phyloP scores from a whole-genome alignment of 2,329 filamentous ascomycete genomes.

The Coniochaeta prunicola region DNA sequence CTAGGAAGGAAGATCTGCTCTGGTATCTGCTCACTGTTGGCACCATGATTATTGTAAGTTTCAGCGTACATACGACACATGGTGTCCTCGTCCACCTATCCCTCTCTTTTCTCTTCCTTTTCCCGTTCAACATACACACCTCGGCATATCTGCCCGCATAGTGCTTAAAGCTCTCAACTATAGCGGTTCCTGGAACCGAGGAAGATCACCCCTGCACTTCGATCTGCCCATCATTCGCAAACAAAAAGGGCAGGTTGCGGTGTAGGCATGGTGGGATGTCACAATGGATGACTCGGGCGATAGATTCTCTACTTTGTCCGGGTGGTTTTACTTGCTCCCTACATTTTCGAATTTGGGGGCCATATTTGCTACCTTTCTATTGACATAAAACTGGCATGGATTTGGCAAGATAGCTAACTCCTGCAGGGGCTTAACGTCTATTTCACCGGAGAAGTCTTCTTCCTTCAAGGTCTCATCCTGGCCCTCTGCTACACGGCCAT shows the following conservation, averaged over 20 bases:
- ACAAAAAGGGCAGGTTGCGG: constrained; percentile 52
- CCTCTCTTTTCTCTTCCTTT: constrained; percentile 6
- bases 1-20: constrained; percentile 69
- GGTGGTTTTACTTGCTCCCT: constrained; percentile 55
- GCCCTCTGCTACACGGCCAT: constrained; percentile 78
- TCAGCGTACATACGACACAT: no score
- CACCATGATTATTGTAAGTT: constrained; percentile 69
- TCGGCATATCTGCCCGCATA: constrained; percentile 71
- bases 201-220: constrained; percentile 68
- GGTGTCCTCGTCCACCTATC: constrained; percentile 9
- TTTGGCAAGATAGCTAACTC: constrained; percentile 1
- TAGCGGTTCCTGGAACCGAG: constrained; percentile 80
- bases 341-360: constrained; percentile 35
- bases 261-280: constrained; percentile 71
- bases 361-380: background rate
- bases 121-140: constrained; percentile 28
- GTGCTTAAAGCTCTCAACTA: constrained; percentile 51
- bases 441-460: constrained; percentile 42
- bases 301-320: constrained; percentile 46
- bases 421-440: constrained; percentile 43
- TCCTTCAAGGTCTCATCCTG: constrained; percentile 62
- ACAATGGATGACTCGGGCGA: constrained; percentile 61
- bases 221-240: constrained; percentile 60
- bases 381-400: background rate
- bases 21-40: constrained; percentile 73